Base-by-base conservation (phyloP, 1,284 basidiomycete species). In the Farysia itapuensis region DNA sequence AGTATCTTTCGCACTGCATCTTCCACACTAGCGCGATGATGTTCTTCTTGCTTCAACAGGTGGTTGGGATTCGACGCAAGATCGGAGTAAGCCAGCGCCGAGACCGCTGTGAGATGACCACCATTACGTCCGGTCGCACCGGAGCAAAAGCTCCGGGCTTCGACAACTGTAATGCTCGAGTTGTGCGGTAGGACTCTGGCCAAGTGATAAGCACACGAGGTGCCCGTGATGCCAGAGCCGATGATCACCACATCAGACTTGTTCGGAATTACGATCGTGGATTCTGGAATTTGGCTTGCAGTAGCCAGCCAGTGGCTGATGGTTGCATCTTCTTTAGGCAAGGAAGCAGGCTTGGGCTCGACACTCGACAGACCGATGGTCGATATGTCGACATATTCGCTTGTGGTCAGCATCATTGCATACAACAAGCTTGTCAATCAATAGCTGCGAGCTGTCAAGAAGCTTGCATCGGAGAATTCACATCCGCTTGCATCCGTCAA, bases 101-200 rank as follows among this genome's bases (percentile, higher is more conserved):
- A 67, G 22, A 37, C 43, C 11, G 64, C 50, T 14, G 67, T 65
- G n/a, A 67, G 35, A 21, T 67, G 67, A 9, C 67, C 67, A 1
- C 67, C 67, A n/a, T 70, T 70, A 2, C 67, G 39, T 2, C 57
- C 67, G 1, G 67, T 70, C 0, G 67, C 64, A 14, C 67, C 67
- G 0, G 60, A 53, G 39, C 63, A 69, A 29, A 69, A 69, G 11
- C 35, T 13, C 3, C 67, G 43, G 4, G 67, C 67, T 35, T 69
- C 67, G 11, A 67, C 4, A 16, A 69, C 36, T 9, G 42, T 48
- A 4, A 69, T 43, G 15, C 15, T 30, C 18, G 34, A 30, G 18
- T 28, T 22, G 18, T 29, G 30, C 7, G 39, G 21, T 15, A 61
- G 30, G 14, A 24, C 13, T 7, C 44, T 29, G 23, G 49, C 26